phyloP scores from a whole-genome alignment of 208 protist species.

The Leishmania martiniquensis region DNA sequence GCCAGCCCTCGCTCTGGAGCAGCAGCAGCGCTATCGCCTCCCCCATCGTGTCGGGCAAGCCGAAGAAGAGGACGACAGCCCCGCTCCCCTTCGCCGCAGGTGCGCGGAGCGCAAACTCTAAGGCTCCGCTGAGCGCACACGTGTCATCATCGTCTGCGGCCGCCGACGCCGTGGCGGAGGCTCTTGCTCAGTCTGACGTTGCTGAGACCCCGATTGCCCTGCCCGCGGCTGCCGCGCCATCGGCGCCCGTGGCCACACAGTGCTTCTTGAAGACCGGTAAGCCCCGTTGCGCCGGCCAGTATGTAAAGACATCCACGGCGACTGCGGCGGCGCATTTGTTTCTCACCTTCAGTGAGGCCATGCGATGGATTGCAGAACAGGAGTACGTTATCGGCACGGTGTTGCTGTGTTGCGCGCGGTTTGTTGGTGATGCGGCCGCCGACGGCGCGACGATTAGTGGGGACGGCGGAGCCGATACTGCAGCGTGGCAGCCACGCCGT shows the following conservation, averaged over 20 bases:
- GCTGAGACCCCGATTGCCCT: neutral
- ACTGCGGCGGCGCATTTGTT: constrained; percentile 43
- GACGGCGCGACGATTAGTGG: constrained; percentile 23
- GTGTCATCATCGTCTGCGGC: constrained; percentile 7
- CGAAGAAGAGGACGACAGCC: constrained; percentile 9
- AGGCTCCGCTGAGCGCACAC: neutral
- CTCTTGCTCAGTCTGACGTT: constrained; percentile 1
- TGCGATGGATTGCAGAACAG: constrained; percentile 79
- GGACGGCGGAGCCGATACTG: constrained; percentile 17
- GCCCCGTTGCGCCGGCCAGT: constrained; percentile 30
- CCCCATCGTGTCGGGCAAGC: constrained; percentile 12
- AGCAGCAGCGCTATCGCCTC: constrained; percentile 27
- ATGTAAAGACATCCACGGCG: constrained; percentile 18
- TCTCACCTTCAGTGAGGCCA: constrained; percentile 53
- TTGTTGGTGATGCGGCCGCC: constrained; percentile 27
- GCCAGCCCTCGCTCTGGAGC: constrained; percentile 33
- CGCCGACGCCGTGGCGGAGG: constrained; percentile 19
- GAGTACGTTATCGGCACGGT: constrained; percentile 86
- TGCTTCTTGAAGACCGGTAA: constrained; percentile 24
- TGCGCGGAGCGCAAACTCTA: neutral
- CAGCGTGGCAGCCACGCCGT: constrained; percentile 15
- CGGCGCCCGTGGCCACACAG: neutral
- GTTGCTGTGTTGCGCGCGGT: constrained; percentile 61
- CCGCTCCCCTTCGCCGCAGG: neutral
- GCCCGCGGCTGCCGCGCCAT: neutral